phyloP scores from a whole-genome alignment of 2,329 filamentous ascomycete species.

The Rhynchosporium agropyri region DNA sequence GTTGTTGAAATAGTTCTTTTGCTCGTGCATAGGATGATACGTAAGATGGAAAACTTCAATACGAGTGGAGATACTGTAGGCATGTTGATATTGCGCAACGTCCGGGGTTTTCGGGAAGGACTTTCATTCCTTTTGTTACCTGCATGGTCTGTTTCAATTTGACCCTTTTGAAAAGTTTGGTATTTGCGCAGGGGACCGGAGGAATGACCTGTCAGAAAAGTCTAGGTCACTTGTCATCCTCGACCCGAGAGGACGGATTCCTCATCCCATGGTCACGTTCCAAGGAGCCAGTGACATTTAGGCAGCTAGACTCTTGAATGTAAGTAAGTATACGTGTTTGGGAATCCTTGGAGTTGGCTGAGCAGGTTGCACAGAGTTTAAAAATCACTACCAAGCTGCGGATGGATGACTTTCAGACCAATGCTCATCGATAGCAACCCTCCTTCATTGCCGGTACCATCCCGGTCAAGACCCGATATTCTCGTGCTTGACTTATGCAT shows the following conservation, averaged over 20 bases:
- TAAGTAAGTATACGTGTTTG: neutral
- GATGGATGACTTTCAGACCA: neutral
- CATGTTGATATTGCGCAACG: too few relatives aligned
- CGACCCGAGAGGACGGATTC: constrained; percentile 5
- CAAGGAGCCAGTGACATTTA: neutral
- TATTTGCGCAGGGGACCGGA: neutral
- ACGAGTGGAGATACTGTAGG: too few relatives aligned
- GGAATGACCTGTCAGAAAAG: constrained; percentile 3
- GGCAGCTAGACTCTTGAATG: neutral
- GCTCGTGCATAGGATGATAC: neutral
- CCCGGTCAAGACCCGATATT: neutral
- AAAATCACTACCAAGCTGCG: neutral
- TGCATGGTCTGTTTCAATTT: too few relatives aligned
- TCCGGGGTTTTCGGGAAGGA: too few relatives aligned
- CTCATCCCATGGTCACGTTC: neutral
- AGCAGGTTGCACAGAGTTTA: neutral
- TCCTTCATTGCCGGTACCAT: constrained; percentile 6
- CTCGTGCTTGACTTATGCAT: constrained; percentile 7
- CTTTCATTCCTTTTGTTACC: too few relatives aligned
- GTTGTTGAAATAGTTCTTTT: constrained; percentile 8
- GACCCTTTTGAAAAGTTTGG: too few relatives aligned
- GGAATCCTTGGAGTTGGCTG: neutral
- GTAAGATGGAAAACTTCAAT: too few relatives aligned
- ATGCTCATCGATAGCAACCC: constrained; percentile 5
- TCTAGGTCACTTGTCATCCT: constrained; percentile 4